Base-by-base conservation (phyloP, 768 basidiomycete species). In the Lactifluus rugatus region DNA sequence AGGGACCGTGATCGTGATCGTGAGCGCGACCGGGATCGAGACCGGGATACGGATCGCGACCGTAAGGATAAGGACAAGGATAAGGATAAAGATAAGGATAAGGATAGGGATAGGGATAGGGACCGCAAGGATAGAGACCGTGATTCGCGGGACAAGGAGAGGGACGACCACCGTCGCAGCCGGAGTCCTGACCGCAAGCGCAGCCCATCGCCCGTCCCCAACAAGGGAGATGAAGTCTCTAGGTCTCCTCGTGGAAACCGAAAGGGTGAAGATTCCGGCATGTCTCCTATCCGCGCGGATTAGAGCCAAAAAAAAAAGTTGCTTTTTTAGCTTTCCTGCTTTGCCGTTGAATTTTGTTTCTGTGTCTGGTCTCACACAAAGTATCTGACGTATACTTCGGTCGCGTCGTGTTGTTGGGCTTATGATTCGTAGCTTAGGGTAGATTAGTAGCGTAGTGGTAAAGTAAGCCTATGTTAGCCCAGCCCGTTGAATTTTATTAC, bases 181-280 rank as follows among this genome's bases (percentile, higher is more conserved):
- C 74, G 74, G 65, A 75, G 73, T 48, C 77, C 78, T 45, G 78
- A 77, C 7, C 70, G 74, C 65, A 73, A 73, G 61, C 71, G 78
- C 58, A 76, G 77, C 69, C 69, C 71, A 14, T 72, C 76, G 10
- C 77, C 77, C 2, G 71, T 74, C 58, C 69, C 66, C 4, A 28
- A 52, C 32, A 62, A 64, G 47, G 66, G 63, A 48, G 75, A 78
- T 6, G 81, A 81, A 50, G 73, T 74, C 57, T 78, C 79, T 25
- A 75, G 77, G 69, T 81, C 83, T 47, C 82, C 78, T n/a, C 77
- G 81, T 51, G 74, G 75, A 60, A 69, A 65, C 25, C 57, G 57
- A 26, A 62, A 64, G 49, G 66, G 62, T 51, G 75, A 78, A 8
- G 81, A 81, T 57, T 73, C 75, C 62, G 80, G 78, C 23, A 75